These are phyloP conservation scores for Apiospora malaysiana DNA, from an alignment of 2,329 filamentous ascomycete species.

Conservation along the genomic window DNA sequence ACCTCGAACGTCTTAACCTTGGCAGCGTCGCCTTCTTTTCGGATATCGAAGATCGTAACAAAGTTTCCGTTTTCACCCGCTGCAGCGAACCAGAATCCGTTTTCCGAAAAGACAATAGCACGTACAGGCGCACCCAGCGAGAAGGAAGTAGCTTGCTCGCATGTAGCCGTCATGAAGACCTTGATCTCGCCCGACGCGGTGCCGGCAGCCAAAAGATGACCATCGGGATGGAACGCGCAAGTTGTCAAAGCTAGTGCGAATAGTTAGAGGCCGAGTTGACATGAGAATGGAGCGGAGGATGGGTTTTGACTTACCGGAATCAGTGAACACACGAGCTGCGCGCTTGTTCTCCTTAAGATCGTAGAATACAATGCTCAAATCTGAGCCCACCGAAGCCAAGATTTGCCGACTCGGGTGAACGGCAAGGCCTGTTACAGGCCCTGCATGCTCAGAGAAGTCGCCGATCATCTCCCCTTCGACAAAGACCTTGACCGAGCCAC, in stretches of 20 bases:
- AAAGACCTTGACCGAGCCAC: slow-evolving; percentile 79
- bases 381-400: slow-evolving; percentile 83
- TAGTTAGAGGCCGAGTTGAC: slow-evolving; percentile 23
- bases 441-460: slow-evolving; percentile 81
- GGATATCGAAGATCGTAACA: slow-evolving; percentile 88
- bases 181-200: slow-evolving; percentile 82
- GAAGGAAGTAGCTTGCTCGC: slow-evolving; percentile 79
- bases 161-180: slow-evolving; percentile 85
- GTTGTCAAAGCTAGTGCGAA: slow-evolving; percentile 68
- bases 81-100: slow-evolving; percentile 93
- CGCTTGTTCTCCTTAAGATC: slow-evolving; percentile 72
- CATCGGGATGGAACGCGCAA: slow-evolving; percentile 92
- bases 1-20: slow-evolving; percentile 86
- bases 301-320: slow-evolving; percentile 69
- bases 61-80: slow-evolving; percentile 77
- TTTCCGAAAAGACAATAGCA: slow-evolving; percentile 87
- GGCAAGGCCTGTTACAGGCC: slow-evolving; percentile 76
- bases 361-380: slow-evolving; percentile 93
- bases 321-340: slow-evolving; percentile 79
- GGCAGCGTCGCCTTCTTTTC: slow-evolving; percentile 85
- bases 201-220: slow-evolving; percentile 89
- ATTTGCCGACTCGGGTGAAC: slow-evolving; percentile 84
- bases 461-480: slow-evolving; percentile 71
- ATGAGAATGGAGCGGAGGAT: neutral
- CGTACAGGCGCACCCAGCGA: slow-evolving; percentile 72